These are phyloP conservation scores for Hemisphaericaspora xylofermentans DNA, from an alignment of 1,139 yeast species.

Conservation along the genomic window DNA sequence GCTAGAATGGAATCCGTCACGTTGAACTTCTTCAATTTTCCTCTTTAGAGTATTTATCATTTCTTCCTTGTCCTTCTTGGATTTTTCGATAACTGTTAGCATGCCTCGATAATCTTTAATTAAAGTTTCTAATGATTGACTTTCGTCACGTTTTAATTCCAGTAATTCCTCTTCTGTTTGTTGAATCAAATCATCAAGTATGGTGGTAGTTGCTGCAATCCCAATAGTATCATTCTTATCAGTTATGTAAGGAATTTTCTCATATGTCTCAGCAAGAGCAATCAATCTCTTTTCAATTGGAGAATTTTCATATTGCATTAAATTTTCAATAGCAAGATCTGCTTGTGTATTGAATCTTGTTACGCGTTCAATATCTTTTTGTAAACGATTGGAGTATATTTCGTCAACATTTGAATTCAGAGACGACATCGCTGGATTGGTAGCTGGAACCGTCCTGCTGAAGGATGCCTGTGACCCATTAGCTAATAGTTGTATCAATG, in stretches of 20 bases:
- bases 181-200: constrained; percentile 19
- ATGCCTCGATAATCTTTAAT: constrained; percentile 10
- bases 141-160: neutral
- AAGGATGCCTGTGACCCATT: neutral
- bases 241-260: constrained; percentile 31
- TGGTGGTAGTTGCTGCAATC: constrained; percentile 32
- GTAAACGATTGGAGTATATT: constrained; percentile 27
- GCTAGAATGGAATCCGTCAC: neutral
- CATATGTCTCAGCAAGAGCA: constrained; percentile 29
- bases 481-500: neutral
- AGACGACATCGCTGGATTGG: no score
- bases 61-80: constrained; percentile 1
- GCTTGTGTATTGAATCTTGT: constrained; percentile 31
- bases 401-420: constrained; percentile 9
- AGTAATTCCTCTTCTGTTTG: constrained; percentile 3
- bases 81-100: constrained; percentile 6
- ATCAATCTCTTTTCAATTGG: constrained; percentile 20
- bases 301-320: constrained; percentile 12
- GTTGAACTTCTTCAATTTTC: constrained; percentile 5
- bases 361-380: constrained; percentile 29
- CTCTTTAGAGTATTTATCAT: constrained; percentile 3
- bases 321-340: constrained; percentile 22
- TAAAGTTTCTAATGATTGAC: neutral
- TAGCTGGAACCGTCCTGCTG: no score
- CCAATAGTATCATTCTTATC: constrained; percentile 40